Evolutionary conservation across 805 yeast genomes (phyloP), one percentile per base, ranked within the genome.

Genomic region (Vanderwaltozyma verrucispora): DNA sequence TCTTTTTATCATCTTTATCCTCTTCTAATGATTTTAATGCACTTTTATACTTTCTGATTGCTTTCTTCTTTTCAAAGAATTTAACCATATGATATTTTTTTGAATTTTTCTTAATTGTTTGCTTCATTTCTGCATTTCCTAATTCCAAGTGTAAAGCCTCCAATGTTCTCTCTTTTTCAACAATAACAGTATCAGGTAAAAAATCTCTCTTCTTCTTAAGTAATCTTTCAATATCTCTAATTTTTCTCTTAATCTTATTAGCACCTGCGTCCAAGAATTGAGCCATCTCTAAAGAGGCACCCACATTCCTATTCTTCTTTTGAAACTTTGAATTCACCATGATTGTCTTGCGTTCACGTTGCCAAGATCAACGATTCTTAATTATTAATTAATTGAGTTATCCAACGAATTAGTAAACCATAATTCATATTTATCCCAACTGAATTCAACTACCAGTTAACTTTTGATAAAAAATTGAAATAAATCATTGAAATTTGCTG

Each of bases 71-170:
- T 59, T 88, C 97, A 44, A 92, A 85, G 55, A 92, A 92, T 47
- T 89, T 72, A 34, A 92, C 86, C 88, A 86, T 87, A 55, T 86
- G 96, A 57, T 92, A 92, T 62, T 80, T 83, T 47, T 77, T 72
- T 11, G 85, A 74, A 28, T 67, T 62, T 37, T 71, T 67, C 44
- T 68, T 71, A 14, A 73, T 71, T 46, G 64, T 68, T 33, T 65
- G 62, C 23, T 61, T 60, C 28, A 58, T 43, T 42, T 69, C 67
- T 14, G 74, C 71, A 29, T 66, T 65, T 33, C 64, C 64, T 38
- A 82, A 64, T 51, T 83, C 87, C 5, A 67, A 60, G 35, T 71
- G 67, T 43, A 81, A 60, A 2, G 85, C 84, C 33, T 72, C 74
- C 38, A 85, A 60, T 1, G 83, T 80, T 59, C 94, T 74, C 59